Base-by-base conservation (phyloP, 75 land plant genomes). In the Azolla pinnata region DNA sequence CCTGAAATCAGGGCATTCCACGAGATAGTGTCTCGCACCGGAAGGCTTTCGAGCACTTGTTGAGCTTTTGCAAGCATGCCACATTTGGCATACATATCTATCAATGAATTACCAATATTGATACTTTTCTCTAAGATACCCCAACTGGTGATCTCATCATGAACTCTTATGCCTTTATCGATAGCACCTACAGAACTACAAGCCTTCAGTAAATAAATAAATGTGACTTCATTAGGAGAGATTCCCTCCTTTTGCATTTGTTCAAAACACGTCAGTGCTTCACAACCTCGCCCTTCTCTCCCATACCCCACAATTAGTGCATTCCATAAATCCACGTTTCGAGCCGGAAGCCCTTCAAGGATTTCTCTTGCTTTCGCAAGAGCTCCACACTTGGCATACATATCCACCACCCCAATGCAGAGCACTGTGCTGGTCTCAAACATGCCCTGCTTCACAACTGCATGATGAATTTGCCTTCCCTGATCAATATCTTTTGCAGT, bases 381-480 rank as follows among this genome's bases (percentile, higher is more conserved):
- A 24, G 12, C 25, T 1, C 57, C 58, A 49, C 61, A 60, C 21
- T 60, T 60, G 17, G 29, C 24, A 25, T 60, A 60, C 62, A 60
- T 48, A 1, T 48, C 53, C 3, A 60, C 60, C 23, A 60, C 28
- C 17, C 24, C 33, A 9, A 2, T 23, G 19, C 12, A 17, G 24
- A 60, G 3, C 16, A 8, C 10, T 2, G 18, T 19, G 33, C 25
- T 24, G 26, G 4, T 14, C 56, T 54, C 12, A n/a, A 60, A 20
- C 28, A 26, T n/a, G 1, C 28, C 21, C 17, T 60, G 23, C 14
- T n/a, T 4, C 4, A 84, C 31, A 44, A 71, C 56, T 24, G 84
- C 78, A 63, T 81, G 84, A 46, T 59, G 61, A 10, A 59, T 20
- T 28, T 59, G 27, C 23, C 18, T 34, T 10, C 61, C 61, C 27